A percentile compares a stretch with the other conserved stretches of the same genome.
These are phyloP conservation scores for Cyberlindnera maritima DNA, from an alignment of 805 yeast genomes.

Conservation along the genomic window DNA sequence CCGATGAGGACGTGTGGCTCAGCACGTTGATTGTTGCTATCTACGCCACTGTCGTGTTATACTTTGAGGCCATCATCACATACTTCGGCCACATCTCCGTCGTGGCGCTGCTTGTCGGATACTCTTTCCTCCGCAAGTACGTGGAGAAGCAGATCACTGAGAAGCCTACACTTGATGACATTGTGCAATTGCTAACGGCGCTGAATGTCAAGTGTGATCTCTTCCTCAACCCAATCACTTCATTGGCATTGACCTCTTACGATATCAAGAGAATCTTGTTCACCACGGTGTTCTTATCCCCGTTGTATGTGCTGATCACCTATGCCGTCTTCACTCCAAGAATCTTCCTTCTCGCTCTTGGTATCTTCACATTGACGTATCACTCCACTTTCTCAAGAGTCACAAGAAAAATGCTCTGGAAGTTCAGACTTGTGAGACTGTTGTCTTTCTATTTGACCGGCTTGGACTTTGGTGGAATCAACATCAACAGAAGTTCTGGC, in stretches of 20 bases:
- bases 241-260: conserved; percentile 67
- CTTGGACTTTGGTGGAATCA: conserved; percentile 62
- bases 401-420: conserved; percentile 83
- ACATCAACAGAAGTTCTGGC: conserved; percentile 38
- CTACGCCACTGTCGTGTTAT: conserved; percentile 60
- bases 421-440: conserved; percentile 65
- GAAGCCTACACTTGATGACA: conserved; percentile 84
- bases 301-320: conserved; percentile 71
- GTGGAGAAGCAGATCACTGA: conserved; percentile 57
- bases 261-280: conserved; percentile 79
- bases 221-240: conserved; percentile 74
- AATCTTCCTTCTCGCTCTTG: conserved; percentile 54
- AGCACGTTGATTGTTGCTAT: conserved; percentile 58
- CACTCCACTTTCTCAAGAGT: conserved; percentile 86
- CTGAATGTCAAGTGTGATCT: conserved; percentile 76
- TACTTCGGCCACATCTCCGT: conserved; percentile 79
- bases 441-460: conserved; percentile 84
- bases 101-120: conserved; percentile 57
- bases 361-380: conserved; percentile 66
- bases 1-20: conserved; percentile 78
- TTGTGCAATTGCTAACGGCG: conserved; percentile 70
- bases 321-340: conserved; percentile 71
- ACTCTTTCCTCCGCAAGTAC: conserved; percentile 54
- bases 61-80: conserved; percentile 74
- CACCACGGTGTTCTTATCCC: conserved; percentile 84